Base-by-base conservation (phyloP, 805 yeast genomes). In the Sugiyamaella chiloensis region DNA sequence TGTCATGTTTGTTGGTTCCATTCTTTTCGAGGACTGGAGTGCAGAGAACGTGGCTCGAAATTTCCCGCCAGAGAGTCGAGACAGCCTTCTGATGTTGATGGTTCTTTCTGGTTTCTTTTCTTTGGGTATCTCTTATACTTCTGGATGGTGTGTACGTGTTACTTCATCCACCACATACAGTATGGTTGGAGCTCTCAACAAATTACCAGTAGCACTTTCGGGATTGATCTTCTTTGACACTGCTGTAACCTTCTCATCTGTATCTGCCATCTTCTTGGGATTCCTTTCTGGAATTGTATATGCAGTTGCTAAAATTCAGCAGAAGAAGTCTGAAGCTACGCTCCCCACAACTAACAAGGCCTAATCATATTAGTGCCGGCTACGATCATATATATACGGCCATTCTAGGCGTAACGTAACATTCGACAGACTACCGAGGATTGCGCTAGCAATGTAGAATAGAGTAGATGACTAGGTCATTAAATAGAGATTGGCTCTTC, bases 121-220 rank as follows among this genome's bases (percentile, higher is more conserved):
- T 26, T 96, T 93, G 46, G 97, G 96, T 73, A 93, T 93, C 67
- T 91, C 98, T 39, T 93, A 93, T 80, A 88, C 96, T 71, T 89
- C 98, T 9, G 99, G 97, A 53, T 93, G 99, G 99, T 93, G 99
- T 80, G 96, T 93, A 57, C 87, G 99, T 74, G 98, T 93, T 55
- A 93, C 99, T 37, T 88, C 97, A 19, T 90, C 98, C 23, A 93
- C 99, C 47, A 93, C 99, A 47, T 93, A 93, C 75, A 88, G 96
- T 46, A 93, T 93, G 99, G 98, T 93, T 51, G 99, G 99, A 69
- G 99, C 99, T 47, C 80, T 93, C 69, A 93, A 93, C 81, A 93
- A 93, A 74, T 81, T 93, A 61, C 99, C 99, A 65, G 88, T 93
- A 63, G 99, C 99, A 12, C 76, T 93, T 51, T 83, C 96, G 32